Evolutionary conservation across 768 basidiomycete species (phyloP).

Genomic region (Tylopilus sp.): DNA sequence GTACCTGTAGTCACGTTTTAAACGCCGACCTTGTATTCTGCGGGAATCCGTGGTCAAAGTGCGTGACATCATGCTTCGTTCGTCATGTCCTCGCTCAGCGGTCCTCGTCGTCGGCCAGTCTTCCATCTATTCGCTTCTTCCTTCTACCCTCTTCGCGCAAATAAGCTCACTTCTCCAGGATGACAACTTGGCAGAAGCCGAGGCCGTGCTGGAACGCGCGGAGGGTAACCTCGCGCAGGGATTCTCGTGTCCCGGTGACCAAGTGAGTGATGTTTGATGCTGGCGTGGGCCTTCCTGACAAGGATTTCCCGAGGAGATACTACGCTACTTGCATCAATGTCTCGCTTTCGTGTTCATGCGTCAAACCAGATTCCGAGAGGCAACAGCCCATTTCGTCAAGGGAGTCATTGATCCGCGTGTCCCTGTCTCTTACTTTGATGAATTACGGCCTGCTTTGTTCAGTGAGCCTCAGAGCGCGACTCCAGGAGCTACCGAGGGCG

Average conservation of each 20-base stretch:
- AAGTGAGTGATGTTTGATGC: slow-evolving; percentile 5
- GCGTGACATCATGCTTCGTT: slow-evolving; percentile 21
- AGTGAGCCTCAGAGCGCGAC: slow-evolving; percentile 1
- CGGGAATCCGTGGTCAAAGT: background rate
- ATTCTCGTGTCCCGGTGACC: slow-evolving; percentile 4
- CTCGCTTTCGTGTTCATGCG: slow-evolving; percentile 76
- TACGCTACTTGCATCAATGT: slow-evolving; percentile 76
- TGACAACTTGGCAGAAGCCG: slow-evolving; percentile 63
- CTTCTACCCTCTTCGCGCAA: slow-evolving; percentile 70
- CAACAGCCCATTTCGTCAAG: slow-evolving; percentile 70
- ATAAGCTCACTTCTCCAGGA: slow-evolving; percentile 63
- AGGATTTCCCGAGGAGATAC: slow-evolving; percentile 52
- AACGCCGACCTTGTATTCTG: too few species aligned
- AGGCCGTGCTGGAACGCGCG: slow-evolving; percentile 54
- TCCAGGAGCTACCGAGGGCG: background rate
- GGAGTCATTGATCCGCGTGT: slow-evolving; percentile 84
- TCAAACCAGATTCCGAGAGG: slow-evolving; percentile 82
- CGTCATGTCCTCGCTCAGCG: slow-evolving; percentile 61
- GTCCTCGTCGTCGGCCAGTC: slow-evolving; percentile 61
- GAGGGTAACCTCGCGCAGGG: slow-evolving; percentile 34
- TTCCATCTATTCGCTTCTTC: slow-evolving; percentile 63
- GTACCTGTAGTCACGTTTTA: too few species aligned
- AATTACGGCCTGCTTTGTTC: slow-evolving; percentile 67
- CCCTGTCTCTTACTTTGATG: slow-evolving; percentile 75
- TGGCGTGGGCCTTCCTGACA: slow-evolving; percentile 4